These are phyloP conservation scores for Geotrichum ghanense DNA, from an alignment of 805 yeast species.

Conservation along the genomic window DNA sequence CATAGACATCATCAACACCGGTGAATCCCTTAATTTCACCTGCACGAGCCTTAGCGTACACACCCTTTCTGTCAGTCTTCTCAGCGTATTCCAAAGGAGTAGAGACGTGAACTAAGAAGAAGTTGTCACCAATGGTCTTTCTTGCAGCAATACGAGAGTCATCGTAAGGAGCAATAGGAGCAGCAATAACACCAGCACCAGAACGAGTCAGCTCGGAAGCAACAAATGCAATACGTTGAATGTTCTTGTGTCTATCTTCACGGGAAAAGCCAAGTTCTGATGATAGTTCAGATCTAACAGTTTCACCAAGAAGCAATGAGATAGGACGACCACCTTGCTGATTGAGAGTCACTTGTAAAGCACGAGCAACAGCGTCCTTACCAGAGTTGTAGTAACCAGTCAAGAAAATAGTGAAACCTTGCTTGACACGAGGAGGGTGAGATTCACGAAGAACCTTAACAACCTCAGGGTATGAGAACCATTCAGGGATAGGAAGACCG, in stretches of 20 bases:
- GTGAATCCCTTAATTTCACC: slow-evolving; percentile 38
- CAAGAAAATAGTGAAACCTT: slow-evolving; percentile 75
- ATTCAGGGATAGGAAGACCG: slow-evolving; percentile 83
- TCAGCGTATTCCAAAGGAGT: slow-evolving; percentile 38
- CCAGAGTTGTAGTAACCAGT: slow-evolving; percentile 51
- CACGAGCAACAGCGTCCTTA: slow-evolving; percentile 58
- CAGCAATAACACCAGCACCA: slow-evolving; percentile 84
- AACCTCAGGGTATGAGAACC: slow-evolving; percentile 97
- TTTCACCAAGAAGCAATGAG: slow-evolving; percentile 41
- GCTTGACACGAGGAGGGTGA: slow-evolving; percentile 82
- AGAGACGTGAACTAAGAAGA: slow-evolving; percentile 39
- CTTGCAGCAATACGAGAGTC: slow-evolving; percentile 34
- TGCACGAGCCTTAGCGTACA: slow-evolving; percentile 34
- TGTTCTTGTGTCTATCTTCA: slow-evolving; percentile 29
- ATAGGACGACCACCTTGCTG: slow-evolving; percentile 82
- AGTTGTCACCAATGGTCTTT: slow-evolving; percentile 34
- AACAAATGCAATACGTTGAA: slow-evolving; percentile 45
- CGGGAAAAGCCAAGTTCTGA: slow-evolving; percentile 31
- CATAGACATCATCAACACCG: slow-evolving; percentile 37
- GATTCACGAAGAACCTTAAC: slow-evolving; percentile 82
- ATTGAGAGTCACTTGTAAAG: slow-evolving; percentile 81
- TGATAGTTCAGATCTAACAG: slow-evolving; percentile 30
- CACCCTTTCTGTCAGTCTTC: slow-evolving; percentile 39
- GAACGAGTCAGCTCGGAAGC: slow-evolving; percentile 70
- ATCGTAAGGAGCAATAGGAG: slow-evolving; percentile 38